Percentiles rank a stretch among this genome's conserved stretches.
Conservation (phyloP, 495 filamentous ascomycete species). For the Darksidea phi region DNA sequence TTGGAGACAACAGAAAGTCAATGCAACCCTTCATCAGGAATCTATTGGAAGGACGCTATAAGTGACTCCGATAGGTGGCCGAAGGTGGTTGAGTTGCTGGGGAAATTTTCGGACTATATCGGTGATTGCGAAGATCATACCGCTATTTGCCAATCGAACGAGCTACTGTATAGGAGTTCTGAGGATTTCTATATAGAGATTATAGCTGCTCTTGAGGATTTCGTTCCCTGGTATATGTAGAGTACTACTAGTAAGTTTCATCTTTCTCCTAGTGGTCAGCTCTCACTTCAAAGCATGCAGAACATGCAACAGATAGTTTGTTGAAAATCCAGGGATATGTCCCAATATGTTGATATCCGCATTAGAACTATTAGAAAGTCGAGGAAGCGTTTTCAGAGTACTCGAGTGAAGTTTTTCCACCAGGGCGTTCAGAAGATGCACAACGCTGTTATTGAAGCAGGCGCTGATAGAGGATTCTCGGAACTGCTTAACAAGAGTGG, state of each 20-base stretch:
- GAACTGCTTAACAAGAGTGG: too few species aligned
- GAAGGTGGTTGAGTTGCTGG: conserved; percentile 13
- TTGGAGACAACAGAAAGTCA: conserved; percentile 15
- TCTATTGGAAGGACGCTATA: conserved; percentile 19
- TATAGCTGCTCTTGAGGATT: background rate
- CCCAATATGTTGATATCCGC: background rate
- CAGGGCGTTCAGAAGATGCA: background rate
- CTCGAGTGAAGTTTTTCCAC: background rate
- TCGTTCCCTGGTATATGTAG: conserved; percentile 1
- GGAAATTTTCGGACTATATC: background rate
- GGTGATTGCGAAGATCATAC: conserved; percentile 3
- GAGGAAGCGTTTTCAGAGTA: background rate
- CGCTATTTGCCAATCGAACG: background rate
- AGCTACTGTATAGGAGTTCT: background rate
- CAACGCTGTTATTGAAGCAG: too few species aligned
- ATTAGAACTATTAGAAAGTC: background rate
- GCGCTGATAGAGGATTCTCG: too few species aligned
- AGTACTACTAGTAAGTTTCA: background rate
- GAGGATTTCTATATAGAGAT: conserved; percentile 5
- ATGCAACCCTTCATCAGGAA: conserved; percentile 12
- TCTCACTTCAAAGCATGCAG: background rate
- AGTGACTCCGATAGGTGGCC: conserved; percentile 6
- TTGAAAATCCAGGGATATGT: background rate
- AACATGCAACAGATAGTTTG: background rate
- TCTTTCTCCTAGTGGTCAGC: background rate